These are phyloP conservation scores for Termitomyces sp. DNA, from an alignment of 768 basidiomycete genomes.

Conservation along the genomic window DNA sequence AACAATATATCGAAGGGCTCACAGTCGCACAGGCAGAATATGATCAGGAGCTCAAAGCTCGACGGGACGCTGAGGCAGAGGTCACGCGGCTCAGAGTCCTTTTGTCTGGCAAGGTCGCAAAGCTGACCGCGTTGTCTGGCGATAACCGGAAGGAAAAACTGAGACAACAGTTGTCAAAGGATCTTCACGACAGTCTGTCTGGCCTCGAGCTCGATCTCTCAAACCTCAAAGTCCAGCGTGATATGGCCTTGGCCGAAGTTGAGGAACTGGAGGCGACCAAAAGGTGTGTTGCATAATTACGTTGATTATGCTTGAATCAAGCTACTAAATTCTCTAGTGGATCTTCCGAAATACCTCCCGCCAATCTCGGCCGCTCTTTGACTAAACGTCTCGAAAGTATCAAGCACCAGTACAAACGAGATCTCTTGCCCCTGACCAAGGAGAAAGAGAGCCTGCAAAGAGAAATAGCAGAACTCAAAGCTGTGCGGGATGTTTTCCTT, in stretches of 20 bases:
- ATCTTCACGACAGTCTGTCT: conserved; percentile 69
- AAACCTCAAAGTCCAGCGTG: conserved; percentile 82
- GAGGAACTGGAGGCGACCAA: conserved; percentile 79
- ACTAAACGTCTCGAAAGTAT: conserved; percentile 82
- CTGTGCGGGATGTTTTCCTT: conserved; percentile 77
- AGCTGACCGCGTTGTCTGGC: conserved; percentile 78
- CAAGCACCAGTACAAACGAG: conserved; percentile 82
- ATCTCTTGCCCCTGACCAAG: conserved; percentile 77
- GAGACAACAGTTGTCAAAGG: conserved; percentile 72
- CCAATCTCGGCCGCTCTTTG: conserved; percentile 60
- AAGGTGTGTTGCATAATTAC: conserved; percentile 40
- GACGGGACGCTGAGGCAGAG: conserved; percentile 90
- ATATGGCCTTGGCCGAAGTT: conserved; percentile 88
- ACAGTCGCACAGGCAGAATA: conserved; percentile 93
- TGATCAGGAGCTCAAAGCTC: conserved; percentile 81
- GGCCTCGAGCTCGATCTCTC: conserved; percentile 83
- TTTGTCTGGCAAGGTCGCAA: conserved; percentile 84
- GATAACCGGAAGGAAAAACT: conserved; percentile 75
- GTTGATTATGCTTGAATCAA: not conserved
- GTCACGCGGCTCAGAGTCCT: conserved; percentile 80
- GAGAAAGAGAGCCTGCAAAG: conserved; percentile 74
- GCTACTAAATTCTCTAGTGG: conserved; percentile 17
- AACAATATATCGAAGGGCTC: conserved; percentile 88
- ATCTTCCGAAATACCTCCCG: conserved; percentile 30
- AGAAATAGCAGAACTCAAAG: conserved; percentile 84